Conservation (phyloP, 2,329 filamentous ascomycete species). For the Penicillium sp. region DNA sequence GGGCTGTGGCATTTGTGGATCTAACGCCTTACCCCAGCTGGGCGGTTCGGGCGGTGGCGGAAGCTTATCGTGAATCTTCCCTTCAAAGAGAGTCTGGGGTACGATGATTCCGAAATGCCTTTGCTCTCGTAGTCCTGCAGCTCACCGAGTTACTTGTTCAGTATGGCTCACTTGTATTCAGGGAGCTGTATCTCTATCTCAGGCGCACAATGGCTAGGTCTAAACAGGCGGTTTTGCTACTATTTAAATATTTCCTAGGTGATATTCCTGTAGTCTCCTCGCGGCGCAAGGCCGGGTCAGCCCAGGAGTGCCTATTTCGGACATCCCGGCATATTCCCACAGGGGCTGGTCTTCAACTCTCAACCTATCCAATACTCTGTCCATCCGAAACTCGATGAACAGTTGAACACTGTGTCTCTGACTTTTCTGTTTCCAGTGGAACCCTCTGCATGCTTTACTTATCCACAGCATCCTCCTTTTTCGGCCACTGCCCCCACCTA, state of each 20-base stretch:
- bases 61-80: conserved; percentile 7
- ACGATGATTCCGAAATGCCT: background rate
- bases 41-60: conserved; percentile 1
- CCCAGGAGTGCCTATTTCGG: conserved; percentile 19
- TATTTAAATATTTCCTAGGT: too few relatives aligned
- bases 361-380: background rate
- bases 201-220: background rate
- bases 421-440: background rate
- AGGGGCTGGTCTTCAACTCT: conserved; percentile 2
- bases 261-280: background rate
- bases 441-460: conserved; percentile 1
- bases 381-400: background rate
- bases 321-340: conserved; percentile 12
- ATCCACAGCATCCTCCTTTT: background rate
- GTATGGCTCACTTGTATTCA: background rate
- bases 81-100: background rate
- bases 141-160: background rate
- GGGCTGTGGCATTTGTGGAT: background rate
- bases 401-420: too few relatives aligned
- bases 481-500: background rate
- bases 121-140: background rate
- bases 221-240: too few relatives aligned
- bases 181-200: background rate
- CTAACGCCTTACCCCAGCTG: background rate
- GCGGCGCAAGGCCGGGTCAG: conserved; percentile 9